Conservation (phyloP, 1,284 basidiomycete genomes). For the Sporisorium sorghi region DNA sequence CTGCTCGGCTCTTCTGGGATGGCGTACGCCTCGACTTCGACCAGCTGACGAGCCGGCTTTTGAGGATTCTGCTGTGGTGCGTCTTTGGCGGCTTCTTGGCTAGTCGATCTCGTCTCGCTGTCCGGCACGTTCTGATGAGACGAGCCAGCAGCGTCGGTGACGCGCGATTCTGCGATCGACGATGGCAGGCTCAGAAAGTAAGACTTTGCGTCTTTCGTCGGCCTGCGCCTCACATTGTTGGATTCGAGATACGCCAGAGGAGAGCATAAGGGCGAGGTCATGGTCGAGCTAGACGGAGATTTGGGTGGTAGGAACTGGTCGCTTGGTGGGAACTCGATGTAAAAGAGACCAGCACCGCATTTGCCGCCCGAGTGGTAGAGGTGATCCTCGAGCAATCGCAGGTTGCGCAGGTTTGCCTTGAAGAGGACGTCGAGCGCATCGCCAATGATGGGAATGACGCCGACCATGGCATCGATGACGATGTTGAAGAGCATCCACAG, state of each 20-base stretch:
- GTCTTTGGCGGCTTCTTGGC: neutral
- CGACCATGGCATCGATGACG: constrained; percentile 60
- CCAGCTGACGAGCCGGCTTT: neutral
- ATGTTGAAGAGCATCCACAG: constrained; percentile 63
- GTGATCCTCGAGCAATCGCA: constrained; percentile 62
- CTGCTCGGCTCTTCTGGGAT: constrained; percentile 27
- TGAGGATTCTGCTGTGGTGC: neutral
- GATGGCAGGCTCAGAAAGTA: constrained; percentile 34
- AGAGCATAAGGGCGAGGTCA: neutral
- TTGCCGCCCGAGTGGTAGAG: constrained; percentile 45
- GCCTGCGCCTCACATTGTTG: neutral
- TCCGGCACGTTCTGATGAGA: neutral
- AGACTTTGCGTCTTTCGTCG: neutral
- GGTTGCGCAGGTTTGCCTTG: constrained; percentile 65
- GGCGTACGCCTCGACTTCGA: constrained; percentile 22
- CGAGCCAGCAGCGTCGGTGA: neutral
- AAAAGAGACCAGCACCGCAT: constrained; percentile 44
- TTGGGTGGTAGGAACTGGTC: constrained; percentile 22
- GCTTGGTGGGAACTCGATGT: constrained; percentile 45
- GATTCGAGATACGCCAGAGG: neutral
- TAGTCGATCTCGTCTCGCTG: neutral
- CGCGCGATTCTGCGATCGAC: constrained; percentile 4
- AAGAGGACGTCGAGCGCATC: constrained; percentile 67
- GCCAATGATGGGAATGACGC: constrained; percentile 66
- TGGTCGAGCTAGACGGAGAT: neutral